phyloP scores from a whole-genome alignment of 352 stramenopile genomes.

The Globisporangium recalcitrans region DNA sequence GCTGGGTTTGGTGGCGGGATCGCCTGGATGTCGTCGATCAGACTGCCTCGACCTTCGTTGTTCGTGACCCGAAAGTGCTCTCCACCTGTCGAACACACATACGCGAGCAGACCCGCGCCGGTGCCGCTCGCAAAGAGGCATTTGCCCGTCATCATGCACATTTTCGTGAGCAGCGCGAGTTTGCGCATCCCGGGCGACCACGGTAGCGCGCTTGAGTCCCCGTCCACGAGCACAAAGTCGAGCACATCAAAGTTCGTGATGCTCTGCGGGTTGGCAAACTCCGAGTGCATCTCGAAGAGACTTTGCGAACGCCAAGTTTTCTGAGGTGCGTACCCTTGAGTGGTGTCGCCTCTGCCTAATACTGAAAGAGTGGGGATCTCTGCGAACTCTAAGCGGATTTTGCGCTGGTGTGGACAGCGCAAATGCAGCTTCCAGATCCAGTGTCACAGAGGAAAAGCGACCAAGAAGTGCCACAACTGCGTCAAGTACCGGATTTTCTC shows the following conservation, averaged over 20 bases:
- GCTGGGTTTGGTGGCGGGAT: conserved; percentile 26
- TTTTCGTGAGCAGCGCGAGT: conserved; percentile 60
- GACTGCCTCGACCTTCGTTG: conserved; percentile 45
- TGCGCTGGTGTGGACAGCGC: conserved; percentile 13
- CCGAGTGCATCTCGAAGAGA: conserved; percentile 71
- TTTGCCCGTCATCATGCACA: conserved; percentile 88
- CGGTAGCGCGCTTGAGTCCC: conserved; percentile 52
- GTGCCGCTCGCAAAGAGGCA: conserved; percentile 66
- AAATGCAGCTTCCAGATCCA: conserved; percentile 54
- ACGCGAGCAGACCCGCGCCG: conserved; percentile 53
- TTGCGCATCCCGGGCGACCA: conserved; percentile 64
- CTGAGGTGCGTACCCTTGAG: conserved; percentile 7
- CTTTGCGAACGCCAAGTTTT: conserved; percentile 20
- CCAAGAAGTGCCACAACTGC: conserved; percentile 63
- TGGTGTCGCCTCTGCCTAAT: not conserved
- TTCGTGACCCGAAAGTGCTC: conserved; percentile 59
- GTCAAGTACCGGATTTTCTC: conserved; percentile 34
- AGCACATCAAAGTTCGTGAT: conserved; percentile 81
- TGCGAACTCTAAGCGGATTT: not conserved
- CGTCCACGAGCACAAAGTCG: conserved; percentile 77
- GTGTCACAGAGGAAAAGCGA: conserved; percentile 40
- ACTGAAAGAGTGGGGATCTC: not conserved
- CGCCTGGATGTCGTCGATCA: conserved; percentile 34
- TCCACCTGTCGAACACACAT: conserved; percentile 66
- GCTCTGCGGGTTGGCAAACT: conserved; percentile 47